These are phyloP conservation scores for Tolypocladium amazonense DNA, from an alignment of 2,329 filamentous ascomycete genomes.

Conservation along the genomic window DNA sequence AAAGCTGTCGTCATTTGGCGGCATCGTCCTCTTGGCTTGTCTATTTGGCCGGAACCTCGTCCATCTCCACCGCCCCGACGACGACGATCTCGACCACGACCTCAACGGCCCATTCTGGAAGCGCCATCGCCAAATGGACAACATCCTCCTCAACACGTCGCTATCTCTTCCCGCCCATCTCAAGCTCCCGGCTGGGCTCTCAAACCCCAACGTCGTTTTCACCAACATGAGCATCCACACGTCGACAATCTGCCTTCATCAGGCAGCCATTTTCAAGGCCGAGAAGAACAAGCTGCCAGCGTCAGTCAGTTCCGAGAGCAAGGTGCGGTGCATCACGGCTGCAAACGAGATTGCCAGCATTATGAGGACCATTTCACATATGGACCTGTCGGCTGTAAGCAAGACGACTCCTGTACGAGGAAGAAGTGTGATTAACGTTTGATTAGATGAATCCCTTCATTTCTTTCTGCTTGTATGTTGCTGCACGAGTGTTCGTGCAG, in stretches of 20 bases:
- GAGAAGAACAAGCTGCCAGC: slow-evolving; percentile 74
- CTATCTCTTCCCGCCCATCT: slow-evolving; percentile 72
- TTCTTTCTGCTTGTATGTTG: slow-evolving; percentile 93
- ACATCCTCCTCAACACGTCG: slow-evolving; percentile 78
- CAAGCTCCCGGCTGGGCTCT: slow-evolving; percentile 65
- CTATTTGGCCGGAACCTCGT: slow-evolving; percentile 85
- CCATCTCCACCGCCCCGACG: slow-evolving; percentile 79
- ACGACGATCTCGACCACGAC: slow-evolving; percentile 73
- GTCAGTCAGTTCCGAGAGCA: slow-evolving; percentile 78
- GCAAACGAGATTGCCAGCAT: slow-evolving; percentile 90
- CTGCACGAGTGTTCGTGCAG: slow-evolving; percentile 88
- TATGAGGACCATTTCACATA: slow-evolving; percentile 89
- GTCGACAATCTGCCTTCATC: slow-evolving; percentile 93
- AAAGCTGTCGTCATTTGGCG: slow-evolving; percentile 67
- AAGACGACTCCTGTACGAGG: neutral
- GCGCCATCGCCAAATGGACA: slow-evolving; percentile 79
- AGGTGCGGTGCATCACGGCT: slow-evolving; percentile 83
- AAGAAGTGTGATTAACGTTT: neutral
- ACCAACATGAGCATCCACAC: slow-evolving; percentile 96
- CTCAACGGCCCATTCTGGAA: slow-evolving; percentile 95
- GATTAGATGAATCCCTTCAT: slow-evolving; percentile 87
- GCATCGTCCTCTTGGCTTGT: slow-evolving; percentile 74
- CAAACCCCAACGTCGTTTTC: slow-evolving; percentile 79
- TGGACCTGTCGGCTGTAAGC: slow-evolving; percentile 72
- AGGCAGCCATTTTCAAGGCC: slow-evolving; percentile 95